Evolutionary conservation across 768 basidiomycete genomes (phyloP).

Genomic region (Trametes villosa): DNA sequence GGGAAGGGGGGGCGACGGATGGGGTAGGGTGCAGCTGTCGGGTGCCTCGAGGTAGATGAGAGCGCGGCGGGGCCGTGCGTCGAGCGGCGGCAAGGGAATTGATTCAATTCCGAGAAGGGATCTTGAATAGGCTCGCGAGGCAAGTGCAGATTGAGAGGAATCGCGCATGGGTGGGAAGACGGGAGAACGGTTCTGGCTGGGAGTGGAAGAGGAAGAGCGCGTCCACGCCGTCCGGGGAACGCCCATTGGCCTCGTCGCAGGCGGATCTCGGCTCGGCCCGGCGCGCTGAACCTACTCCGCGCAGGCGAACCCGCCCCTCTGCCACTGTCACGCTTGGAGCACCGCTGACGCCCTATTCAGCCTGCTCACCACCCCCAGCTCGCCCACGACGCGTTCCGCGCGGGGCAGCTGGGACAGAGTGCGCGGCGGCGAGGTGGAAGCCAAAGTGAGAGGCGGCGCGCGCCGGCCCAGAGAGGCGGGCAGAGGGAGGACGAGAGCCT

Average conservation of each 20-base stretch:
- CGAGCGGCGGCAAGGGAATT: no score
- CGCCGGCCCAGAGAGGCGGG: background rate
- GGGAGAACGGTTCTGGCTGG: conserved; percentile 9
- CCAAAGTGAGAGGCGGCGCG: background rate
- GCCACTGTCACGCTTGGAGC: no score
- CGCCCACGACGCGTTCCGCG: background rate
- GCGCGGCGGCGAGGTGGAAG: background rate
- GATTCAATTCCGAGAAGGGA: background rate
- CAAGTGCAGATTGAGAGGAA: conserved; percentile 5
- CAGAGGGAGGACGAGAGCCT: conserved; percentile 6
- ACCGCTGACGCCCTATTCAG: no score
- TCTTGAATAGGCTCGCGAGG: conserved; percentile 5
- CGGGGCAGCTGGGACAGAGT: background rate
- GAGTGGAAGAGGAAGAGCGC: conserved; percentile 10
- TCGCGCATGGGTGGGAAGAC: background rate
- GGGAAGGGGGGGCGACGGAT: conserved; percentile 1
- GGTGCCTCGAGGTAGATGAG: conserved; percentile 1
- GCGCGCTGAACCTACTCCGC: conserved; percentile 20
- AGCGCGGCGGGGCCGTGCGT: background rate
- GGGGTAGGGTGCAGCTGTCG: conserved; percentile 9
- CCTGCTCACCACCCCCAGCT: no score
- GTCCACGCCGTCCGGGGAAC: background rate
- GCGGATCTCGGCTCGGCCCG: conserved; percentile 25
- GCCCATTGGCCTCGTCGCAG: conserved; percentile 1
- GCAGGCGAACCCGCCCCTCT: no score